phyloP scores from a whole-genome alignment of 1,284 basidiomycete species.

The Ganoderma boninense region DNA sequence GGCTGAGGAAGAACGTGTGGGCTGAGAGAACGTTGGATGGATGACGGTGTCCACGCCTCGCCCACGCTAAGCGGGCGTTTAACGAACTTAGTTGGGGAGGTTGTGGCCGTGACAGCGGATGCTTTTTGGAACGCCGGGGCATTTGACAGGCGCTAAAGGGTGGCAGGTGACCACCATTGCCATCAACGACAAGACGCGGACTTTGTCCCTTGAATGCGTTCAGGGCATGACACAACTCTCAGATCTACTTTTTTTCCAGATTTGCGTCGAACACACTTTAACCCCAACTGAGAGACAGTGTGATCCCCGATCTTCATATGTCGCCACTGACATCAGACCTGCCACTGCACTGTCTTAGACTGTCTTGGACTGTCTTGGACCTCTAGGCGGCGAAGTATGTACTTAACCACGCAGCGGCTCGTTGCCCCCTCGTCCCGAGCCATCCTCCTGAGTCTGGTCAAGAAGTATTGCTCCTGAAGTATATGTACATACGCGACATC shows the following conservation, averaged over 20 bases:
- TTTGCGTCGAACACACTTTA: neutral
- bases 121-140: neutral
- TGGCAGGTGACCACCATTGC: neutral
- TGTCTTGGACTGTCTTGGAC: neutral
- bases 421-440: neutral
- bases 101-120: neutral
- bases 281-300: neutral
- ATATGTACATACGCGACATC: constrained; percentile 3
- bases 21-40: neutral
- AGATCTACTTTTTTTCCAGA: neutral
- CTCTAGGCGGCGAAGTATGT: neutral
- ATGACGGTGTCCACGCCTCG: neutral
- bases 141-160: neutral
- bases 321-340: neutral
- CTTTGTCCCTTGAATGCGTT: neutral
- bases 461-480: neutral
- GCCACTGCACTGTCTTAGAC: neutral
- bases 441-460: neutral
- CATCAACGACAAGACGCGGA: neutral
- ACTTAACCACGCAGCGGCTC: neutral
- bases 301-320: neutral
- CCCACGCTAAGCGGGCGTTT: constrained; percentile 1
- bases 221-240: neutral
- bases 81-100: neutral
- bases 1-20: neutral